phyloP scores from a whole-genome alignment of 306 rosid species.

The Dicorynia guianensis region DNA sequence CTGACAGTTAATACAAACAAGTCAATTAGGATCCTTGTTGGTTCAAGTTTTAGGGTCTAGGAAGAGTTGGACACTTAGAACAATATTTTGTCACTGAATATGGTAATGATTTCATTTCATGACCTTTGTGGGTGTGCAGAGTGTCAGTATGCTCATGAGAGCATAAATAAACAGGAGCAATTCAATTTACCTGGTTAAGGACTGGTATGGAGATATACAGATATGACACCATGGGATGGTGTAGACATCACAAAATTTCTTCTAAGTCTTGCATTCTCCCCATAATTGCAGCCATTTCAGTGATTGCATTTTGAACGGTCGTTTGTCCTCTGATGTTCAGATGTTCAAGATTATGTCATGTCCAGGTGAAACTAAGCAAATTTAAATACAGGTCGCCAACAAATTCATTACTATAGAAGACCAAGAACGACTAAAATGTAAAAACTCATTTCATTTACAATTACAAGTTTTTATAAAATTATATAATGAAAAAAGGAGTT shows the following conservation, averaged over 20 bases:
- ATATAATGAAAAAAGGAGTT: no score
- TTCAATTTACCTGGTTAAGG: constrained; percentile 76
- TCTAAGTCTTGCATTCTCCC: constrained; percentile 82
- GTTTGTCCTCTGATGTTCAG: constrained; percentile 81
- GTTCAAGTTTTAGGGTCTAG: constrained; percentile 17
- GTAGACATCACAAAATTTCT: constrained; percentile 73
- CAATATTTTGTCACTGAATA: constrained; percentile 20
- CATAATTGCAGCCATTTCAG: constrained; percentile 93
- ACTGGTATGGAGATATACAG: constrained; percentile 91
- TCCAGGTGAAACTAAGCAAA: constrained; percentile 50
- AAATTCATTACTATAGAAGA: constrained; percentile 21
- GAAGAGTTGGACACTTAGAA: constrained; percentile 11
- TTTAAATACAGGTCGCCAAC: constrained; percentile 28
- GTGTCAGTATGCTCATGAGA: not conserved
- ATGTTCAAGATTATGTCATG: constrained; percentile 73
- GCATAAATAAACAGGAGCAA: constrained; percentile 12
- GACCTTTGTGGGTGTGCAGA: not conserved
- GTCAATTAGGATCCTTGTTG: constrained; percentile 11
- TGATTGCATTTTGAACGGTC: constrained; percentile 74
- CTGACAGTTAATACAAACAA: constrained; percentile 45
- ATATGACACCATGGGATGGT: constrained; percentile 64
- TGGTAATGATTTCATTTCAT: not conserved
- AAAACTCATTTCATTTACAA: not conserved
- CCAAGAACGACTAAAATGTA: not conserved
- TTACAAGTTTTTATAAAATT: no score